These are phyloP conservation scores for Talaromyces nanjingensis DNA, from an alignment of 495 filamentous ascomycete genomes.

Conservation along the genomic window DNA sequence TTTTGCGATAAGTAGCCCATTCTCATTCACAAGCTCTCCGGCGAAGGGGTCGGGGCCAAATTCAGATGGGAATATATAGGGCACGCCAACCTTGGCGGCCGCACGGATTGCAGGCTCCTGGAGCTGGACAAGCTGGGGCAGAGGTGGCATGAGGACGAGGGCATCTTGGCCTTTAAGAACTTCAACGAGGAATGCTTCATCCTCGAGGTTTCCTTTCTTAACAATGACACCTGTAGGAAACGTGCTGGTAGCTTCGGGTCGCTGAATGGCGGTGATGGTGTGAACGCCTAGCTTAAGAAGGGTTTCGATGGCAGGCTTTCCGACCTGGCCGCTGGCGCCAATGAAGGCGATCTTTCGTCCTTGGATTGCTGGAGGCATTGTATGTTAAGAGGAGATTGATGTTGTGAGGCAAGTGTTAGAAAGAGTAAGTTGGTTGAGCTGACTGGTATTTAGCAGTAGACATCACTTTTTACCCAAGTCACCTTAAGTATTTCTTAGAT, in stretches of 20 bases:
- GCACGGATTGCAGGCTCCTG: conserved; percentile 47
- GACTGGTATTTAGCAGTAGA: too few relatives aligned
- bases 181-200: conserved; percentile 24
- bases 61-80: conserved; percentile 55
- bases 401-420: too few relatives aligned
- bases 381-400: too few relatives aligned
- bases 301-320: too few relatives aligned
- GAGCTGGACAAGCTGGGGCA: conserved; percentile 27
- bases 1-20: conserved; percentile 14
- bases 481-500: too few relatives aligned
- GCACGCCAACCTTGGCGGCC: conserved; percentile 53
- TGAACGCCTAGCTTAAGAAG: conserved; percentile 46
- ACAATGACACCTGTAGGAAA: conserved; percentile 36
- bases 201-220: conserved; percentile 39
- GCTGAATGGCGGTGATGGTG: conserved; percentile 47
- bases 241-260: conserved; percentile 27
- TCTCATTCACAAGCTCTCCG: conserved; percentile 26
- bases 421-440: too few relatives aligned
- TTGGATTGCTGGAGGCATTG: too few relatives aligned
- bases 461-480: too few relatives aligned
- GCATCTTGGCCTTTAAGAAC: conserved; percentile 45
- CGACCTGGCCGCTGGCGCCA: too few relatives aligned
- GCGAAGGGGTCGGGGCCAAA: conserved; percentile 39
- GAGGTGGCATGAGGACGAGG: conserved; percentile 50
- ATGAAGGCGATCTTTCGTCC: too few relatives aligned